Percentiles rank a stretch among this genome's conserved stretches.
Conservation (phyloP, 345 rosid genomes). For the Xanthoceras sorbifolium region DNA sequence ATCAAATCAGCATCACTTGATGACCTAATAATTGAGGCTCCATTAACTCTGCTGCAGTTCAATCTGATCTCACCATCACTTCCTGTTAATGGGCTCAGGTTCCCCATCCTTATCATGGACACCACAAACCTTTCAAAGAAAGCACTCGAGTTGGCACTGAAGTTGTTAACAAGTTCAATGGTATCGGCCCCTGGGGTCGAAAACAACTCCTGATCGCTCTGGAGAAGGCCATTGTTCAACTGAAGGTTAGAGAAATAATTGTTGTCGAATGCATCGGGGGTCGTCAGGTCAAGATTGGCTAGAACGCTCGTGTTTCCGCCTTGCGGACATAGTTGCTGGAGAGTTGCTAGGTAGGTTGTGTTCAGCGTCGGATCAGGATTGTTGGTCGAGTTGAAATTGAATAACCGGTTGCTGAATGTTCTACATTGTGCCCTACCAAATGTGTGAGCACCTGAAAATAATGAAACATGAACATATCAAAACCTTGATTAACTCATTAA, state of each 20-base stretch:
- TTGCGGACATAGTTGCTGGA: slow-evolving; percentile 52
- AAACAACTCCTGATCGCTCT: slow-evolving; percentile 58
- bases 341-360: slow-evolving; percentile 39
- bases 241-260: slow-evolving; percentile 56
- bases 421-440: slow-evolving; percentile 57
- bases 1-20: slow-evolving; percentile 3
- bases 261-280: slow-evolving; percentile 54
- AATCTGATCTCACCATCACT: slow-evolving; percentile 55
- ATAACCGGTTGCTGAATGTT: slow-evolving; percentile 40
- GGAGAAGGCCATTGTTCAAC: slow-evolving; percentile 47
- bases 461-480: background rate
- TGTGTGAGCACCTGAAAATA: slow-evolving; percentile 59
- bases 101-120: slow-evolving; percentile 74
- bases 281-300: slow-evolving; percentile 47
- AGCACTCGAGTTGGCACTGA: slow-evolving; percentile 40
- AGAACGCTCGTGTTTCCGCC: slow-evolving; percentile 39
- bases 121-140: slow-evolving; percentile 55
- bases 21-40: background rate
- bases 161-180: slow-evolving; percentile 40
- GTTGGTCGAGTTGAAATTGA: slow-evolving; percentile 44
- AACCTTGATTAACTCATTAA: no score
- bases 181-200: slow-evolving; percentile 51
- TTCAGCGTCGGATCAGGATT: slow-evolving; percentile 54
- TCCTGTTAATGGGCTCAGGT: slow-evolving; percentile 52
- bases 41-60: slow-evolving; percentile 55